Conservation (phyloP, 1,284 basidiomycete species). For the Leccinum subspadiceum region DNA sequence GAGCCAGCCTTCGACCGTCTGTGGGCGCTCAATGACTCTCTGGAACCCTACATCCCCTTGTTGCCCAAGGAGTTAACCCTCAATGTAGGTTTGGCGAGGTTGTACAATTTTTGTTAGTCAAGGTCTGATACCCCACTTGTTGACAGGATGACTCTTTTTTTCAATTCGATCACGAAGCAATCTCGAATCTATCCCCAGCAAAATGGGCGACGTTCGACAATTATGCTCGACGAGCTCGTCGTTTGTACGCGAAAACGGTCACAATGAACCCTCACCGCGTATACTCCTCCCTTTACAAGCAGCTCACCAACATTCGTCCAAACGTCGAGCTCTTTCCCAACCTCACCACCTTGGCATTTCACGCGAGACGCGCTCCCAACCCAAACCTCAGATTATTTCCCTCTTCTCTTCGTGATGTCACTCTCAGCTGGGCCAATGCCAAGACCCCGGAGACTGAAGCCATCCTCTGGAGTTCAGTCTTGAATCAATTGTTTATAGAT, state of each 20-base stretch:
- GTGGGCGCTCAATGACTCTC: slow-evolving; percentile 27
- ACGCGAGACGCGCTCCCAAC: slow-evolving; percentile 16
- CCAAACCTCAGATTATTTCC: slow-evolving; percentile 23
- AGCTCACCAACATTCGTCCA: slow-evolving; percentile 26
- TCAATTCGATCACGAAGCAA: slow-evolving; percentile 11
- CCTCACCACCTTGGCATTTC: slow-evolving; percentile 18
- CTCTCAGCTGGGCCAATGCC: slow-evolving; percentile 24
- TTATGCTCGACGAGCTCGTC: slow-evolving; percentile 24
- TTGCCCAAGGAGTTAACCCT: slow-evolving; percentile 23
- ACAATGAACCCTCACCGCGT: slow-evolving; percentile 29
- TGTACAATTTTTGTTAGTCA: not conserved
- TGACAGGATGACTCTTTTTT: slow-evolving; percentile 23
- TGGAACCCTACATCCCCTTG: slow-evolving; percentile 26
- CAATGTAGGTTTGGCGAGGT: slow-evolving; percentile 15
- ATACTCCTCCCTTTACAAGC: slow-evolving; percentile 32
- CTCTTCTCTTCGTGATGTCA: slow-evolving; percentile 22
- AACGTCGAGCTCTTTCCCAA: slow-evolving; percentile 31
- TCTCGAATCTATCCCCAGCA: slow-evolving; percentile 14
- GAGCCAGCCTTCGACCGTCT: slow-evolving; percentile 30
- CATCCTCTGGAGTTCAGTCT: slow-evolving; percentile 23
- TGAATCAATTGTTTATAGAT: slow-evolving; percentile 21
- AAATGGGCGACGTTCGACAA: slow-evolving; percentile 25
- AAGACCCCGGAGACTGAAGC: slow-evolving; percentile 17
- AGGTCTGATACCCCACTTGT: slow-evolving; percentile 6
- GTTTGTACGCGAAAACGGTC: slow-evolving; percentile 24